A percentile compares a stretch with the other conserved stretches of the same genome.
Evolutionary conservation across 164 flowering plant species (phyloP).

Genomic region (Malania oleifera): DNA sequence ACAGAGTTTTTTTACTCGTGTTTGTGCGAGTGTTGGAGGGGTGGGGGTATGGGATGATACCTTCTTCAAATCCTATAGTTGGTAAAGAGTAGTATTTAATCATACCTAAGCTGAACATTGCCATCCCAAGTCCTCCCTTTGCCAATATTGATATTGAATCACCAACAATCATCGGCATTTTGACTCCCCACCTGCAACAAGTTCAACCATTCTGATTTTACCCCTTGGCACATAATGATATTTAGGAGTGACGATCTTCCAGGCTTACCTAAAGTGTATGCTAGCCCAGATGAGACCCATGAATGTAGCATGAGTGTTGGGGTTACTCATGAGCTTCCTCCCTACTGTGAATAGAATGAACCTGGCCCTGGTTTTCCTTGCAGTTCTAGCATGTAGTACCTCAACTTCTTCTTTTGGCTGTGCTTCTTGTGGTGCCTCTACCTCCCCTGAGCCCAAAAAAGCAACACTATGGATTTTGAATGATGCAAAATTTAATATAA

Average conservation of each 20-base stretch:
- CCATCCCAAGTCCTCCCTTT: conserved; percentile 89
- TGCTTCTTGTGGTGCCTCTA: conserved; percentile 32
- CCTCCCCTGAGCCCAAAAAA: conserved; percentile 24
- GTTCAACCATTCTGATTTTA: conserved; percentile 3
- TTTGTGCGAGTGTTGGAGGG: too few species aligned
- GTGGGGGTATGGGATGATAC: too few species aligned
- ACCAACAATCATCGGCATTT: conserved; percentile 49
- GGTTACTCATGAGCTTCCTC: conserved; percentile 69
- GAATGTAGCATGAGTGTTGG: conserved; percentile 70
- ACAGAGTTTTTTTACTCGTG: neutral
- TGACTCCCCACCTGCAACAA: conserved; percentile 50
- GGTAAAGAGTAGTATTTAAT: neutral
- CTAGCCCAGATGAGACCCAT: conserved; percentile 66
- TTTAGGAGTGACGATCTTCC: neutral
- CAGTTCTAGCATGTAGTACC: conserved; percentile 19
- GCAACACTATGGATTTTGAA: neutral
- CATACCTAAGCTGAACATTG: conserved; percentile 89
- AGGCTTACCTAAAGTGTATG: conserved; percentile 51
- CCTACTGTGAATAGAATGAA: conserved; percentile 44
- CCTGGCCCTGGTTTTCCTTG: conserved; percentile 29
- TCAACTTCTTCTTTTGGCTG: conserved; percentile 25
- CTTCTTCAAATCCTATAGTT: neutral
- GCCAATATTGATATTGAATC: conserved; percentile 56
- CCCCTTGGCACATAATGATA: neutral
- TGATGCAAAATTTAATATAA: neutral